Base-by-base conservation (phyloP, 208 protist genomes). In the Crithidia bombi region DNA sequence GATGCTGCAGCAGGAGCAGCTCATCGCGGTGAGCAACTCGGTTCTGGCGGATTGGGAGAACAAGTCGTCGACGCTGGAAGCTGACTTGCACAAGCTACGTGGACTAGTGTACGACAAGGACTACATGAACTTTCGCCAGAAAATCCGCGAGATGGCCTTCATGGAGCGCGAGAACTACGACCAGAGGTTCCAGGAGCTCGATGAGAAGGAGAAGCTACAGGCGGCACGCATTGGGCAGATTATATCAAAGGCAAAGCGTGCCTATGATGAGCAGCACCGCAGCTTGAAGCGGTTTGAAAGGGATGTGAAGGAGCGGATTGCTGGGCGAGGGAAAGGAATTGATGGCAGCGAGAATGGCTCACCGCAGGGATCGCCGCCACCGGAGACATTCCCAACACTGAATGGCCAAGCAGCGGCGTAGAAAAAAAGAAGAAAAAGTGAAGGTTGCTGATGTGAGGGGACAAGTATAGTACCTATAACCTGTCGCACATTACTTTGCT, bases 31-130 rank as follows among this genome's bases (percentile, higher is more conserved):
- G 21, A 84, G 79, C 61, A 88, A 82, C 68, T 47, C 72, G 19
- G 78, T 95, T 14, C 58, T 95, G 23, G 65, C 57, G 5, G 83
- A 87, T 55, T 92, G 81, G 84, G 84, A 92, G 35, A 84, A 69
- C 64, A 90, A 87, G 59, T 86, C 89, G 0, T 66, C 80, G 0
- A 55, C 47, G 7, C 75, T 90, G 56, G 84, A 90, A 39, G 74
- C 76, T 1, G 75, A 87, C 38, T 68, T 92, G 69, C 73, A 76
- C 62, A 80, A 86, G 65, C 74, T 95, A 49, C 86, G 84, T 0
- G 73, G 68, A 0, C 50, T 91, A 6, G 52, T 95, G 12, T 82
- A 91, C 71, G 83, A 84, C 63, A 70, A 89, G 66, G 86, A 95
- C 56, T 88, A 91, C 71, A 72, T 92, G 39, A 86, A 79, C 69